Conservation (phyloP, 345 rosid genomes). For the Moricandia moricandioides region DNA sequence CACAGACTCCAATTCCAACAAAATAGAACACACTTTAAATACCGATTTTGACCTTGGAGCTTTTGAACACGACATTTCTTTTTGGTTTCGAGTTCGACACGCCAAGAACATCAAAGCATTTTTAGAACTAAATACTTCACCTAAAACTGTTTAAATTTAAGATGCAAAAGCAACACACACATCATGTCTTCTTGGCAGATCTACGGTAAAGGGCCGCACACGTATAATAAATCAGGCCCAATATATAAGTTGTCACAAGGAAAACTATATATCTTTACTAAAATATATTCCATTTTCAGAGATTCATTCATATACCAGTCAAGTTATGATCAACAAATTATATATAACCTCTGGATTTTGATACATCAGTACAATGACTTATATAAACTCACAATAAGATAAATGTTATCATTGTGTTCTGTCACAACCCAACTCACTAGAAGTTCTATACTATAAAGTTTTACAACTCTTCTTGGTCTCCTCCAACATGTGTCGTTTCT, state of each 20-base stretch:
- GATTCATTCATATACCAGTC: too few relatives aligned
- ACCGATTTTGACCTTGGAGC: background rate
- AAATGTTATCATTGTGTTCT: background rate
- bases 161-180: background rate
- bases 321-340: too few relatives aligned
- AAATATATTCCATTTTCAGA: too few relatives aligned
- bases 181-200: background rate
- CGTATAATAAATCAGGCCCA: background rate
- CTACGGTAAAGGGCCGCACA: background rate
- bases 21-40: background rate
- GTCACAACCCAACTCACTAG: conserved; percentile 1
- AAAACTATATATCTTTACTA: background rate
- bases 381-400: conserved; percentile 14
- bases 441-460: conserved; percentile 2
- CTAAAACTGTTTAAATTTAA: background rate
- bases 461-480: background rate
- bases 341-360: conserved; percentile 5
- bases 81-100: background rate
- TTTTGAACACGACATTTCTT: conserved; percentile 18
- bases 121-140: background rate
- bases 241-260: background rate
- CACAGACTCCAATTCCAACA: background rate
- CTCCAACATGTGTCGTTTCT: background rate
- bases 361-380: conserved; percentile 8
- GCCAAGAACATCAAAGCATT: background rate